Evolutionary conservation across 352 stramenopile genomes (phyloP), one percentile per base, ranked within the genome.

Genomic region (Albugo laibachii): DNA sequence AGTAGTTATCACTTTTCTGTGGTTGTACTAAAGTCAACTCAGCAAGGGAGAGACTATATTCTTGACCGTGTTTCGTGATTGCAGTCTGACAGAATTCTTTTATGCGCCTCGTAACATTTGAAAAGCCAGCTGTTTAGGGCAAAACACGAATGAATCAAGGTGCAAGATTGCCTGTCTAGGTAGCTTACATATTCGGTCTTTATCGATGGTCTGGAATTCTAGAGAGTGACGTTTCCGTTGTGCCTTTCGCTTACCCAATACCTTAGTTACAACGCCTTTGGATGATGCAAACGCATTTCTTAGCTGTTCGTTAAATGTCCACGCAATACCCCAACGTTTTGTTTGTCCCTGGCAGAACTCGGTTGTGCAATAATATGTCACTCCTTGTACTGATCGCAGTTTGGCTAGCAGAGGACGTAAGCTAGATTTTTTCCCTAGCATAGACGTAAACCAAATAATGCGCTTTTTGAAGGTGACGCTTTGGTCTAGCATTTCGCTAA

Each of bases 321-420:
- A 97, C 10, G 73, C 91, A 40, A 97, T 67, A n/a, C 85, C 91
- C 91, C 91, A 97, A 19, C 91, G 73, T 47, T 81, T 92, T 11
- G 71, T 95, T 27, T 85, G 74, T 13, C 89, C 92, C 45, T 97
- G 93, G 35, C 78, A 83, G 65, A 98, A 98, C 57, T 97, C 83
- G 2, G 89, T 93, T 11, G 82, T 92, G 31, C 79, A 66, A 45
- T 91, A 86, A 48, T 92, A 87, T 16, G 56, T 47, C 13, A 83
- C 58, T 2, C 62, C 48, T 15, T 72, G 59, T 35, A 76, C 66
- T 1, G 71, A 63, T 36, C 91, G 77, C 44, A 97, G 59, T 1
- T 85, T 27, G 11, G 76, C 69, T 15, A 94, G 56, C 36, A 98
- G 59, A 41, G 91, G 80, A 14, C 82, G 74, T 12, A 97, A 58